A percentile compares a stretch with the other conserved stretches of the same genome.
phyloP scores from a whole-genome alignment of 257 asterid species.

The Plectranthus barbatus region DNA sequence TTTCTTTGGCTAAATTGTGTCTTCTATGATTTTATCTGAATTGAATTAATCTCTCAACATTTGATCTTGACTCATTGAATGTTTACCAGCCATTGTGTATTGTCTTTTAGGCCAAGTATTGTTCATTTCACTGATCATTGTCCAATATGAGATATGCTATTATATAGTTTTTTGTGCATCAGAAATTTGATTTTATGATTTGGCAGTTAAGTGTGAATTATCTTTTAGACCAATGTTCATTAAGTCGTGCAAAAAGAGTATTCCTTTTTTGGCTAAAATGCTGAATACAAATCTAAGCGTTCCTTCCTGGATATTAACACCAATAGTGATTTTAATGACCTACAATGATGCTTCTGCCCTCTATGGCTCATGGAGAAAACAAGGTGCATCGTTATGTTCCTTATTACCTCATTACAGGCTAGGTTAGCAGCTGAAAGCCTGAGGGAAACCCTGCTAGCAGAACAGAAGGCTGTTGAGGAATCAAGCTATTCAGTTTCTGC shows the following conservation, averaged over 20 bases:
- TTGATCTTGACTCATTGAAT: background rate
- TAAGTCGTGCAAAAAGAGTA: too few relatives aligned
- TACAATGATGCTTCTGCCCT: background rate
- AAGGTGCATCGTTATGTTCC: background rate
- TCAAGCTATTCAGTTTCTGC: constrained; percentile 62
- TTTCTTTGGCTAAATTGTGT: background rate
- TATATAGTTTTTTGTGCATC: too few relatives aligned
- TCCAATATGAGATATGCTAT: too few relatives aligned
- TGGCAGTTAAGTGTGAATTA: background rate
- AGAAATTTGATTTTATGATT: too few relatives aligned
- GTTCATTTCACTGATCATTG: too few relatives aligned
- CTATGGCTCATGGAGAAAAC: background rate
- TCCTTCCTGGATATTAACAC: background rate
- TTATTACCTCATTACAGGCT: constrained; percentile 36
- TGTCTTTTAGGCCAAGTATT: too few relatives aligned
- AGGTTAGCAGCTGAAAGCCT: constrained; percentile 50
- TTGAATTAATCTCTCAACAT: background rate
- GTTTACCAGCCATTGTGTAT: too few relatives aligned
- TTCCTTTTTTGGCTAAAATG: background rate
- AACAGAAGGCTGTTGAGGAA: constrained; percentile 40
- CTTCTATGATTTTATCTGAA: background rate
- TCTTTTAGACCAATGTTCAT: too few relatives aligned
- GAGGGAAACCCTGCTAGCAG: constrained; percentile 39
- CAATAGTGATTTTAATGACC: background rate
- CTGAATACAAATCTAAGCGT: background rate